Evolutionary conservation across 1,139 yeast species (phyloP).

Genomic region (Arxiozyma bovina): DNA sequence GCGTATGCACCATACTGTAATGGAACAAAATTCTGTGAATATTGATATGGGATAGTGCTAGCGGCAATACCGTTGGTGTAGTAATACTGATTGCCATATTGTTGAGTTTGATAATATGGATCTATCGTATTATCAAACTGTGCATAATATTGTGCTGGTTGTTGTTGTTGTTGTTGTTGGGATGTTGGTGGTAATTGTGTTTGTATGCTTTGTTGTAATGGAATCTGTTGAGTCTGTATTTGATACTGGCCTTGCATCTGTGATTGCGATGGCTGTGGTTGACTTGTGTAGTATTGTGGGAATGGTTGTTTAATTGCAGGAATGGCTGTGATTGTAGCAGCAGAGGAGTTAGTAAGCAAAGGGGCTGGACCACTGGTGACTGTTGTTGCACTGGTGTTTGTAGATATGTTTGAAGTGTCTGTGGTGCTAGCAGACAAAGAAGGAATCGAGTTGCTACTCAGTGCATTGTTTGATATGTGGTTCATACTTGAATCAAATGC

Average conservation of each 20-base stretch:
- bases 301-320: neutral
- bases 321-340: neutral
- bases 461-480: neutral
- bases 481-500: neutral
- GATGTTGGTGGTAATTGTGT: conserved; percentile 11
- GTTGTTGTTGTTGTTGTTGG: conserved; percentile 7
- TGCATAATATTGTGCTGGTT: conserved; percentile 8
- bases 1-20: neutral
- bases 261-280: no score
- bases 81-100: neutral
- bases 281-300: neutral
- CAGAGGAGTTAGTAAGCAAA: no score
- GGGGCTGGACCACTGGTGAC: neutral
- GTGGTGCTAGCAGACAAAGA: neutral
- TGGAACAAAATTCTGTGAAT: neutral
- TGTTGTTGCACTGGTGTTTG: neutral
- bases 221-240: neutral
- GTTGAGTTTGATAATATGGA: neutral
- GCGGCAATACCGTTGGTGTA: neutral
- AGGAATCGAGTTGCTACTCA: neutral
- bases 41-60: neutral
- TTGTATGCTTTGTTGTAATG: neutral
- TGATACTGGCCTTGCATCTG: neutral
- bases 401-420: neutral
- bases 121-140: neutral